A percentile compares a stretch with the other conserved stretches of the same genome.
Conservation (phyloP, 352 stramenopile genomes). For the Thraustochytrium sp. region DNA sequence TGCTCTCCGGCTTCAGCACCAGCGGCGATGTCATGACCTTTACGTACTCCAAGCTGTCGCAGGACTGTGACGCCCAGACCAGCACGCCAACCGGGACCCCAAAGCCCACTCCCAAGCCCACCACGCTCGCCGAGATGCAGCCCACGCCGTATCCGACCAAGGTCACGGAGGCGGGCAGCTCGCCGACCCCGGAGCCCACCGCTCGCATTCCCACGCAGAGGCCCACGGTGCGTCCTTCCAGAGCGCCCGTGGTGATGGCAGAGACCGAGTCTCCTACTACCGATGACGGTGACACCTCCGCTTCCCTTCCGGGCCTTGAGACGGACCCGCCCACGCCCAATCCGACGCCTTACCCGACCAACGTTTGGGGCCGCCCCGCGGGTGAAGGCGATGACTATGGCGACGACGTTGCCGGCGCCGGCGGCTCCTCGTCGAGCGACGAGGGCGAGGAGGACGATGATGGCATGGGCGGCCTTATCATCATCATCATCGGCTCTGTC, state of each 20-base stretch:
- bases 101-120: not conserved
- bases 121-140: not conserved
- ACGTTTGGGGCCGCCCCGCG: too few relatives aligned
- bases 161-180: too few relatives aligned
- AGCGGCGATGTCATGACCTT: conserved; percentile 33
- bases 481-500: not conserved
- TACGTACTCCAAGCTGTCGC: not conserved
- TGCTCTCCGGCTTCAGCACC: conserved; percentile 23
- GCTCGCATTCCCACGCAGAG: too few relatives aligned
- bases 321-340: too few relatives aligned
- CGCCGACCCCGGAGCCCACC: too few relatives aligned
- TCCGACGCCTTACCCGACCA: too few relatives aligned
- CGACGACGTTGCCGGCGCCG: not conserved
- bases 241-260: too few relatives aligned
- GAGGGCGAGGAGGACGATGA: not conserved
- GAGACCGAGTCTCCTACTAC: too few relatives aligned
- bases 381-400: not conserved
- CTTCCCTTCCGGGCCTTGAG: too few relatives aligned
- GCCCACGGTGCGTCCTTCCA: too few relatives aligned
- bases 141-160: not conserved
- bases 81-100: not conserved
- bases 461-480: not conserved
- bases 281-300: too few relatives aligned
- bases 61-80: not conserved
- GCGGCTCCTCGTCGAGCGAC: not conserved